phyloP scores from a whole-genome alignment of 2,329 filamentous ascomycete species.

The Fusarium clavum region DNA sequence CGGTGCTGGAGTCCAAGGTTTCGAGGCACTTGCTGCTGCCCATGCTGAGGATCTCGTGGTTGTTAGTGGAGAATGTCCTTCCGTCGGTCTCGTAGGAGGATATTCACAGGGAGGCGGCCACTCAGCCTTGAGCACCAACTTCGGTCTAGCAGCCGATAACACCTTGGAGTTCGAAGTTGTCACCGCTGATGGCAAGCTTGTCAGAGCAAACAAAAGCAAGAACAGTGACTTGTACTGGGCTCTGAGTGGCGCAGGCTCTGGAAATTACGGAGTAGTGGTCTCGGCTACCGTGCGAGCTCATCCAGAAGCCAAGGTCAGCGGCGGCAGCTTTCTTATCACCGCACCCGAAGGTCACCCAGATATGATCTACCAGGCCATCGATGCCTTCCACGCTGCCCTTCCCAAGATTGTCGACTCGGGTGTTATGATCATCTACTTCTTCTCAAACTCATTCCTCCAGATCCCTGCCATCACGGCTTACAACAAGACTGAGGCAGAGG shows the following conservation, averaged over 20 bases:
- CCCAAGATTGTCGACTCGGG: conserved; percentile 59
- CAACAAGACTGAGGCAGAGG: conserved; percentile 54
- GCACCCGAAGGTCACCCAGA: conserved; percentile 9
- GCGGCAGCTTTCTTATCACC: conserved; percentile 45
- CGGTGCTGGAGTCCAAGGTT: conserved; percentile 65
- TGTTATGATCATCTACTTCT: conserved; percentile 57
- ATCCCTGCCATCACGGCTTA: conserved; percentile 56
- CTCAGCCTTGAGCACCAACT: conserved; percentile 61
- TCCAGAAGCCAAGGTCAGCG: conserved; percentile 51
- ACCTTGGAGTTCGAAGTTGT: conserved; percentile 67
- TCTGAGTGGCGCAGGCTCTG: conserved; percentile 67
- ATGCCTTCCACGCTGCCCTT: conserved; percentile 43
- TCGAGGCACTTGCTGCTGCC: conserved; percentile 60
- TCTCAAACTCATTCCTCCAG: conserved; percentile 18
- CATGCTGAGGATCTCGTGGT: conserved; percentile 59
- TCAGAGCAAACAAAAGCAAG: conserved; percentile 59
- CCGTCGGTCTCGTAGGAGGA: conserved; percentile 68
- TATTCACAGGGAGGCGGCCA: conserved; percentile 70
- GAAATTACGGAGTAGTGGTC: conserved; percentile 67
- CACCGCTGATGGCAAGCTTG: conserved; percentile 59
- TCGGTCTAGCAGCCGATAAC: conserved; percentile 71
- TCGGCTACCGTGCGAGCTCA: conserved; percentile 66
- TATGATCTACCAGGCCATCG: conserved; percentile 34
- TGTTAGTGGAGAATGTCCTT: conserved; percentile 66
- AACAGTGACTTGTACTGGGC: conserved; percentile 74